Percentiles rank a stretch among this genome's conserved stretches.
These are phyloP conservation scores for Nitzschia putrida DNA, from an alignment of 108 stramenopile species.

Conservation along the genomic window DNA sequence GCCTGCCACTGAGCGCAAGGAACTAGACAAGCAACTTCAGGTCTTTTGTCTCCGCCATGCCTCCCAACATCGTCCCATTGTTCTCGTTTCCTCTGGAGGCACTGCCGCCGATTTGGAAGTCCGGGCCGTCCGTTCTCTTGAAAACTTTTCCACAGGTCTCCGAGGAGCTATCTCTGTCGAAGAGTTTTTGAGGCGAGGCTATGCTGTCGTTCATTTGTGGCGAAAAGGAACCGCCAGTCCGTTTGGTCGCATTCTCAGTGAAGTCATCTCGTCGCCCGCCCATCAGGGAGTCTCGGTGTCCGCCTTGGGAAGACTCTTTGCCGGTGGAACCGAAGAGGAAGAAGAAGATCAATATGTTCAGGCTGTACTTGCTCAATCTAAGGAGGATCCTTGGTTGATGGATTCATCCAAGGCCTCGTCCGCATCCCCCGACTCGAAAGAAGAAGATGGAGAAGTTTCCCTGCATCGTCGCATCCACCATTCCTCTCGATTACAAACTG, in stretches of 20 bases:
- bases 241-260: constrained; percentile 68
- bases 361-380: constrained; percentile 34
- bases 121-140: constrained; percentile 87
- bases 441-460: constrained; percentile 8
- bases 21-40: constrained; percentile 35
- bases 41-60: constrained; percentile 62
- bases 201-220: constrained; percentile 90
- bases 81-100: constrained; percentile 86
- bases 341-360: constrained; percentile 53
- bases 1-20: constrained; percentile 8
- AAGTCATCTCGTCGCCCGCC: constrained; percentile 42
- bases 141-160: constrained; percentile 94
- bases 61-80: constrained; percentile 79
- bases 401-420: constrained; percentile 14
- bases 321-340: constrained; percentile 40
- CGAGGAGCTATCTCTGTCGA: constrained; percentile 91
- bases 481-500: constrained; percentile 52
- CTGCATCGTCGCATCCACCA: constrained; percentile 63
- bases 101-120: constrained; percentile 86
- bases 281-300: constrained; percentile 57
- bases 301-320: constrained; percentile 63
- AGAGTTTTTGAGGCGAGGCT: constrained; percentile 83
- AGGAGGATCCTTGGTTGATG: constrained; percentile 50
- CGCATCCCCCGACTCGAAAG: constrained; percentile 10
- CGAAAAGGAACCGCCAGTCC: constrained; percentile 76